phyloP scores from a whole-genome alignment of 352 stramenopile genomes.

The Globisporangium middletonii region DNA sequence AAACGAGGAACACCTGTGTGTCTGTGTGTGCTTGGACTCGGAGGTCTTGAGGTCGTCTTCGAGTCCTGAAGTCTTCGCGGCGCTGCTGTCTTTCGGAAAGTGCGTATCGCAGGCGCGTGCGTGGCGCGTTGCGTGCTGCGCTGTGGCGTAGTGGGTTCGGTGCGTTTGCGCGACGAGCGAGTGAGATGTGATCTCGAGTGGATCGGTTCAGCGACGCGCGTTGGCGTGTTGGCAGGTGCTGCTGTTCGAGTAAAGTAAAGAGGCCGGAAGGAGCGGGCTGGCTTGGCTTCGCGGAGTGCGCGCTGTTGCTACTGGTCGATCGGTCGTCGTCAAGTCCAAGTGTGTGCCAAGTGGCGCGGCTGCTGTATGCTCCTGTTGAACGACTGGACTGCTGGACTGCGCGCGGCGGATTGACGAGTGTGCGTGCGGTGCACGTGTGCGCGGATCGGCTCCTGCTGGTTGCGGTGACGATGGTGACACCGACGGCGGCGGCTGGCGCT shows the following conservation, averaged over 20 bases:
- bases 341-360: no score
- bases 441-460: neutral
- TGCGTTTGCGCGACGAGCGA: neutral
- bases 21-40: no score
- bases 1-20: neutral
- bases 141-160: neutral
- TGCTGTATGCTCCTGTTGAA: no score
- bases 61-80: no score
- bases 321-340: neutral
- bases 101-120: neutral
- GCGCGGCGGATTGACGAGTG: neutral
- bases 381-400: neutral
- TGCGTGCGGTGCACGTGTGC: no score
- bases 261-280: no score
- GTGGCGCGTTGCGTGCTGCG: neutral
- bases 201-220: neutral
- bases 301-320: neutral
- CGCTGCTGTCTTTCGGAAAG: neutral
- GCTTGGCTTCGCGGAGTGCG: neutral
- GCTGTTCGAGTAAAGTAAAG: no score
- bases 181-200: no score
- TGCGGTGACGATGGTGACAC: neutral
- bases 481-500: neutral
- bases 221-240: no score
- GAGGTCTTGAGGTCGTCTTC: no score